These are phyloP conservation scores for Globisporangium parvum DNA, from an alignment of 352 stramenopile species.

Conservation along the genomic window DNA sequence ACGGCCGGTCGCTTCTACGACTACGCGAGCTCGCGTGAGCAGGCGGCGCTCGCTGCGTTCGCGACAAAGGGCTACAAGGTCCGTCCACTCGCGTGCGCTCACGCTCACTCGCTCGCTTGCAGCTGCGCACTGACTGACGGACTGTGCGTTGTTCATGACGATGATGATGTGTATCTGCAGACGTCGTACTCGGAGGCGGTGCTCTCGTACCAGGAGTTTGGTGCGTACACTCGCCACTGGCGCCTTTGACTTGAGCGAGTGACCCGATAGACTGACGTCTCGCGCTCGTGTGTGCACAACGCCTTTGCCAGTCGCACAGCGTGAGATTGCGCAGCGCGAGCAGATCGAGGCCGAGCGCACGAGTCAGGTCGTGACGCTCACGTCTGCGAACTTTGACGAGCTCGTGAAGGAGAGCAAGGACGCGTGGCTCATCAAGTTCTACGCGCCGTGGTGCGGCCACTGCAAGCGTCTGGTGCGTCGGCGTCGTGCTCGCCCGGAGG, in stretches of 20 bases:
- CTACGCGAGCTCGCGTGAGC: slow-evolving; percentile 60
- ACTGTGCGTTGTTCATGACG: no score
- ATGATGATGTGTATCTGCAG: slow-evolving; percentile 8
- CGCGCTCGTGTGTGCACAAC: neutral
- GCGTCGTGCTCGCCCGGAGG: neutral
- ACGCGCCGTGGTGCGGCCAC: slow-evolving; percentile 73
- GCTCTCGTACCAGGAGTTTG: slow-evolving; percentile 48
- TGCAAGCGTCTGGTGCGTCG: slow-evolving; percentile 68
- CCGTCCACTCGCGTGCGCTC: neutral
- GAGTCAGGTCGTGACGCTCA: slow-evolving; percentile 47
- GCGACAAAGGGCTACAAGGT: slow-evolving; percentile 63
- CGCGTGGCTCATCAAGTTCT: slow-evolving; percentile 81
- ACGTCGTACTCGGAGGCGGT: slow-evolving; percentile 45
- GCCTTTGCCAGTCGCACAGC: slow-evolving; percentile 20
- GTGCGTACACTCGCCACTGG: slow-evolving; percentile 16
- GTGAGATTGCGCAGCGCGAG: slow-evolving; percentile 31
- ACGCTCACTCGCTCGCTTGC: no score
- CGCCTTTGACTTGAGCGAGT: neutral
- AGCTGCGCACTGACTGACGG: neutral
- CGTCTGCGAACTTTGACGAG: slow-evolving; percentile 44
- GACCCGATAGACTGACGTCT: neutral
- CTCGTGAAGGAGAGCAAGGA: slow-evolving; percentile 54
- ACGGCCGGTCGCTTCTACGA: slow-evolving; percentile 55
- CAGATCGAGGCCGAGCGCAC: slow-evolving; percentile 46
- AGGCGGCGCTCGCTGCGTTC: slow-evolving; percentile 46